Base-by-base conservation (phyloP, 768 basidiomycete species). In the Mycena epipterygia region DNA sequence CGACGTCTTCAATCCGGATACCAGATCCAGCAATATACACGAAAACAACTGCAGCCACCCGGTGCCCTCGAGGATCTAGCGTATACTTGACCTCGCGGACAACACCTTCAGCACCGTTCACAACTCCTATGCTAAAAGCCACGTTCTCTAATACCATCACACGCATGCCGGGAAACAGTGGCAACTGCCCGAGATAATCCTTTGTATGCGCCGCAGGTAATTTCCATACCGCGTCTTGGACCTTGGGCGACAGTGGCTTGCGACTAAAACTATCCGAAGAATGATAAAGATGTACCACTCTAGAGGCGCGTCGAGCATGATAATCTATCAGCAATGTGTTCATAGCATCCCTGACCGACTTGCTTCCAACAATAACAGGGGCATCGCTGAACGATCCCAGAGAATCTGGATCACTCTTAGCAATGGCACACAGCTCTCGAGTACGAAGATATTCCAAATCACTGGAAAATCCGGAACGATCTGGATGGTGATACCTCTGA, bases 111-210 rank as follows among this genome's bases (percentile, higher is more conserved):
- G 71, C 44, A 21, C 74, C 74, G 33, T 74, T 75, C 1, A 75
- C 75, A 1, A 76, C 58, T 0, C 53, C 61, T 23, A 58, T 13
- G 13, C 61, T 64, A 21, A 76, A 60, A 2, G 74, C 73, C 1
- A 76, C 8, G 37, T 76, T 76, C 11, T 76, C 76, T 5, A 67
- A 67, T 0, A 76, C 44, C 75, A 78, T 78, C 0, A 74, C 75
- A 7, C 53, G 52, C 74, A 74, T 75, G 3, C 74, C 74, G 1
- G 52, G 27, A 53, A 76, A 73, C 17, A 74, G 27, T 0, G 70
- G 71, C 14, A 78, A 23, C 35, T 58, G 41, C 0, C 77, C 74
- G 25, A 76, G 63, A 11, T 30, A 17, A 30, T 74, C 74, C 35
- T 67, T 39, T 12, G 61, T 63, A 33, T 39, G 51, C 2, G 21